Conservation (phyloP, 116 monocot genomes). For the Papilionanthe hybrid region DNA sequence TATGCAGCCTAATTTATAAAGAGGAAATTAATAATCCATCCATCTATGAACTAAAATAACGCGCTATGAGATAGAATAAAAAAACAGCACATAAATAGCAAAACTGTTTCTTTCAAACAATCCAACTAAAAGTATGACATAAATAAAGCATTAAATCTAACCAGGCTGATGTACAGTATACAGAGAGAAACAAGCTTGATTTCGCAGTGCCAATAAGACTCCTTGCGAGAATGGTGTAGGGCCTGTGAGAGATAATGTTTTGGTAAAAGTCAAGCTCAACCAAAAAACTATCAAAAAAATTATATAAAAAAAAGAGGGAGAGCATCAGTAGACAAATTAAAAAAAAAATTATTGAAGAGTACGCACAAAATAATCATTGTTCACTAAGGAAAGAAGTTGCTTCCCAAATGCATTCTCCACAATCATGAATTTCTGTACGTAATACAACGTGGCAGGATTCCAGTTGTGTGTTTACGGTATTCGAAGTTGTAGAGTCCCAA, state of each 20-base stretch:
- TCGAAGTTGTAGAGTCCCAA: neutral
- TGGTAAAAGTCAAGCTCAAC: neutral
- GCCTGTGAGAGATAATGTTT: constrained; percentile 28
- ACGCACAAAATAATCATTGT: too few species aligned
- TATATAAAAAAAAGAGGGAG: too few species aligned
- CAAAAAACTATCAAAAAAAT: neutral
- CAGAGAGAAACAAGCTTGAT: constrained; percentile 91
- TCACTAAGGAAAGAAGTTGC: too few species aligned
- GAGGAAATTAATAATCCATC: too few species aligned
- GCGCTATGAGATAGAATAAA: neutral
- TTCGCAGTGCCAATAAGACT: constrained; percentile 78
- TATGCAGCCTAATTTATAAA: too few species aligned
- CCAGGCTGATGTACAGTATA: constrained; percentile 91
- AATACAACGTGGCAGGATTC: too few species aligned
- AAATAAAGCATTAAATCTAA: constrained; percentile 30
- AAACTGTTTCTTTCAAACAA: neutral
- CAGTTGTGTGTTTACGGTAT: neutral
- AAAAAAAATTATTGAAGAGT: too few species aligned
- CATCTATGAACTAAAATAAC: too few species aligned
- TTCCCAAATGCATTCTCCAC: too few species aligned
- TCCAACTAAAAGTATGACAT: neutral
- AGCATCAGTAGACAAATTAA: too few species aligned
- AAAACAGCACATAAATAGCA: neutral
- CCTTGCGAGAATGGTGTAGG: constrained; percentile 75
- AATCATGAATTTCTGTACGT: too few species aligned